Percentiles rank a stretch among this genome's conserved stretches.
These are phyloP conservation scores for Wickerhamomyces queroliae DNA, from an alignment of 805 yeast genomes.

Conservation along the genomic window DNA sequence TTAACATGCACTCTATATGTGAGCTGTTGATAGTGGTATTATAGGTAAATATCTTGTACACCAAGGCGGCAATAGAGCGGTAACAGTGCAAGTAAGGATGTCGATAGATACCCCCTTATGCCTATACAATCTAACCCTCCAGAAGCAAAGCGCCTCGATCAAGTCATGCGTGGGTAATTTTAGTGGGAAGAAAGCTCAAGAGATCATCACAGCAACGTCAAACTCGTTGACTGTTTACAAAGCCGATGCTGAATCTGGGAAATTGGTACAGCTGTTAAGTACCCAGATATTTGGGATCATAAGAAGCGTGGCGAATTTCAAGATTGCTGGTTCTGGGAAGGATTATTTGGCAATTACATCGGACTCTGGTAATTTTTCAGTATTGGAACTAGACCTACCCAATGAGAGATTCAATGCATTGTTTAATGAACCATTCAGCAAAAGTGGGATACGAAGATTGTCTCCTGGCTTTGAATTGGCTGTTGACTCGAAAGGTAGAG, in stretches of 20 bases:
- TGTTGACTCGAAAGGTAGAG: constrained; percentile 68
- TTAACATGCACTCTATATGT: too few species aligned
- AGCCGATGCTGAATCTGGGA: constrained; percentile 52
- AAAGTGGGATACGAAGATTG: constrained; percentile 68
- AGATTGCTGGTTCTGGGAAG: constrained; percentile 43
- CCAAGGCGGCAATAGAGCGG: background rate
- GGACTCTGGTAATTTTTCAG: constrained; percentile 69
- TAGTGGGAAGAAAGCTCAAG: constrained; percentile 51
- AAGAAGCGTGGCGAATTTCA: constrained; percentile 44
- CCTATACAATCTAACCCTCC: constrained; percentile 70
- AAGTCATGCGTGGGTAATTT: constrained; percentile 66
- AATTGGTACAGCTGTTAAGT: constrained; percentile 34
- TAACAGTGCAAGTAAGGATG: background rate
- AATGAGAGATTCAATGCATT: constrained; percentile 37
- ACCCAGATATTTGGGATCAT: constrained; percentile 56
- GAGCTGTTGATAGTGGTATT: too few species aligned
- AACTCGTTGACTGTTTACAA: constrained; percentile 48
- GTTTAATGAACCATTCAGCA: constrained; percentile 61
- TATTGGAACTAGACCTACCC: constrained; percentile 39
- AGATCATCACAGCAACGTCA: constrained; percentile 53
- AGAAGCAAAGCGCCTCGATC: constrained; percentile 47
- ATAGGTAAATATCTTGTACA: too few species aligned
- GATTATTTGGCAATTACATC: constrained; percentile 66
- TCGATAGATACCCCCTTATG: constrained; percentile 24
- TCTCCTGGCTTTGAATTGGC: constrained; percentile 71